Conservation (phyloP, 768 basidiomycete species). For the Pholiota microspora region DNA sequence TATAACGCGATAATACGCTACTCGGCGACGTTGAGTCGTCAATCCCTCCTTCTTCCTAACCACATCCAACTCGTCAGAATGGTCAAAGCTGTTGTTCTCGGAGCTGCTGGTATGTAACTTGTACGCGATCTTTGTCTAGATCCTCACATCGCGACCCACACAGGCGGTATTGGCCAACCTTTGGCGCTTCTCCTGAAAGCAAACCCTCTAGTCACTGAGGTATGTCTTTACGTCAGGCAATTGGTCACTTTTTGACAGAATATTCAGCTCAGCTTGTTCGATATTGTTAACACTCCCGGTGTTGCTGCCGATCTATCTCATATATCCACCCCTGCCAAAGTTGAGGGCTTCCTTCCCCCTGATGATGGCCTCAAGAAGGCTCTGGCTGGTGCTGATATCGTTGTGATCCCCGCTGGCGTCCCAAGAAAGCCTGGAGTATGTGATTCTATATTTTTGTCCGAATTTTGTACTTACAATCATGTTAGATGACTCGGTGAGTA, state of each 20-base stretch:
- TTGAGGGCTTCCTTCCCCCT: slow-evolving; percentile 75
- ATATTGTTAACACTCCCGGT: slow-evolving; percentile 98
- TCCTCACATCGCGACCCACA: slow-evolving; percentile 2
- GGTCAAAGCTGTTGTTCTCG: slow-evolving; percentile 91
- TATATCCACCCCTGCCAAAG: slow-evolving; percentile 85
- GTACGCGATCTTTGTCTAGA: slow-evolving; percentile 3
- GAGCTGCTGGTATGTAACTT: slow-evolving; percentile 75
- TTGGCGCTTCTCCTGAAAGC: slow-evolving; percentile 88
- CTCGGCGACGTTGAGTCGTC: slow-evolving; percentile 6
- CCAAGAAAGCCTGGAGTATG: slow-evolving; percentile 92
- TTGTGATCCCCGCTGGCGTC: slow-evolving; percentile 95
- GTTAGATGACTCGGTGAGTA: slow-evolving; percentile 53
- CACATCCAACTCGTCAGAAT: slow-evolving; percentile 29
- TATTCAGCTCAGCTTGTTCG: slow-evolving; percentile 77
- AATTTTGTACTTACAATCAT: slow-evolving; percentile 15
- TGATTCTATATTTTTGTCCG: slow-evolving; percentile 20
- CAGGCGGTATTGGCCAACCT: slow-evolving; percentile 97
- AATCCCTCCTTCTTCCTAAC: slow-evolving; percentile 17
- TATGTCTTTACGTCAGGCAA: slow-evolving; percentile 22
- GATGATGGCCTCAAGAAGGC: slow-evolving; percentile 82
- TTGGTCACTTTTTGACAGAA: background rate
- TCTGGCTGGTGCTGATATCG: slow-evolving; percentile 82
- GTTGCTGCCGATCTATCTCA: slow-evolving; percentile 95
- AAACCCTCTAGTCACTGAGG: slow-evolving; percentile 80
- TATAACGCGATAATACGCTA: slow-evolving; percentile 13